Evolutionary conservation across 2,329 filamentous ascomycete genomes (phyloP), one percentile per base, ranked within the genome.

Genomic region (Diaporthe ilicicola): DNA sequence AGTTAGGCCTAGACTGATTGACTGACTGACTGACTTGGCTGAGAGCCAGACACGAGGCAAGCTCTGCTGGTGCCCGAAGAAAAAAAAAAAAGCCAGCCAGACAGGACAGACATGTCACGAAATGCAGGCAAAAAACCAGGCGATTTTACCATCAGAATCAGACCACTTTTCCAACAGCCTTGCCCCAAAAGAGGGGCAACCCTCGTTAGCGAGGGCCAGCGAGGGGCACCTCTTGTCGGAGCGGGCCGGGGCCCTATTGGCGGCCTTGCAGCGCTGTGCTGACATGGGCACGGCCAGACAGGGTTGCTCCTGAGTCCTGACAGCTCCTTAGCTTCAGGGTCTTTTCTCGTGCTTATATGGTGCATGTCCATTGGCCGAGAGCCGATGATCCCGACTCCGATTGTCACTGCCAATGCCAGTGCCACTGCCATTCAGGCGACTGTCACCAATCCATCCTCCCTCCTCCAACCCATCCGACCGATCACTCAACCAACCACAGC

Each of bases 61-160:
- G 22, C 44, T 17, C 24, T 27, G 27, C 37, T 46, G 24, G 9
- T 54, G 27, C 37, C 48, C 42, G 46, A n/a, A 48, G 44, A 19
- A 32, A 24, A 29, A n/a, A 32, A 39, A 42, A 53, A 32, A 42
- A 50, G 51, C 27, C 42, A 48, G 29, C 46, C 27, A 34, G 42
- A 62, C 59, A 39, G 46, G 42, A 34, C 59, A 48, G 32, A 56
- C 29, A 59, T 68, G 65, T 68, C 65, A 68, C 29, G 65, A 56
- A 48, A 50, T 56, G 54, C 9, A 13, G 19, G 27, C 55, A 55
- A 61, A 68, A 68, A 68, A 68, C 42, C 66, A 61, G 54, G 66
- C 66, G 53, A 68, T 68, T 68, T 56, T 51, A 56, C 54, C 55
- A 50, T 55, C 53, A 68, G 53, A 68, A 68, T 68, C 66, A 68